A percentile compares a stretch with the other conserved stretches of the same genome.
Conservation (phyloP, 2,329 filamentous ascomycete species). For the Emericellopsis atlantica region DNA sequence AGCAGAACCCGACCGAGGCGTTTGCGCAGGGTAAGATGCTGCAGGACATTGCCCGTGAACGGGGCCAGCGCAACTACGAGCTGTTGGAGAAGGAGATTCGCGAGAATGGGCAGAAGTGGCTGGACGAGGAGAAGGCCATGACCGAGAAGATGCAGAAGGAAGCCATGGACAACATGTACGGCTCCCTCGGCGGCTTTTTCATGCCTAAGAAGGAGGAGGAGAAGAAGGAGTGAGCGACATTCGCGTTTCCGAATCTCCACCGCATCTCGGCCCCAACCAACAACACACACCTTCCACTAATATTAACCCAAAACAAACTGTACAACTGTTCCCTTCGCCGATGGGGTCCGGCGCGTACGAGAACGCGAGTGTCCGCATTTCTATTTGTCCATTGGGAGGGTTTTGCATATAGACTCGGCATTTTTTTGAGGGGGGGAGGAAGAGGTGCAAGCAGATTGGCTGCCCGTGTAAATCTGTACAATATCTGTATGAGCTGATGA, state of each 20-base stretch:
- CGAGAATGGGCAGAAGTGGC: constrained; percentile 88
- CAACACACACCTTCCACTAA: too few species aligned
- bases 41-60: constrained; percentile 84
- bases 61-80: constrained; percentile 83
- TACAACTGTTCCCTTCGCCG: too few species aligned
- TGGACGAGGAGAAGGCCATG: constrained; percentile 82
- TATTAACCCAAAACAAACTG: too few species aligned
- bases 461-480: not conserved
- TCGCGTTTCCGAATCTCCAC: too few species aligned
- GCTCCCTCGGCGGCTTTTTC: constrained; percentile 39
- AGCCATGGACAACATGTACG: constrained; percentile 86
- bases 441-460: too few species aligned
- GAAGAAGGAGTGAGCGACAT: too few species aligned
- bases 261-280: too few species aligned
- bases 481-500: not conserved
- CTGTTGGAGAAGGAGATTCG: constrained; percentile 80
- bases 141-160: constrained; percentile 86
- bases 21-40: constrained; percentile 93
- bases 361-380: not conserved
- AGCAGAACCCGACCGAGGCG: constrained; percentile 60
- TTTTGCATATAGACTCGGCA: constrained; percentile 9
- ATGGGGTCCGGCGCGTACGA: not conserved
- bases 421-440: not conserved
- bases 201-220: constrained; percentile 5
- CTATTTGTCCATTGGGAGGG: constrained; percentile 1